Evolutionary conservation across 345 rosid genomes (phyloP).

Genomic region (Syzygium oleosum): DNA sequence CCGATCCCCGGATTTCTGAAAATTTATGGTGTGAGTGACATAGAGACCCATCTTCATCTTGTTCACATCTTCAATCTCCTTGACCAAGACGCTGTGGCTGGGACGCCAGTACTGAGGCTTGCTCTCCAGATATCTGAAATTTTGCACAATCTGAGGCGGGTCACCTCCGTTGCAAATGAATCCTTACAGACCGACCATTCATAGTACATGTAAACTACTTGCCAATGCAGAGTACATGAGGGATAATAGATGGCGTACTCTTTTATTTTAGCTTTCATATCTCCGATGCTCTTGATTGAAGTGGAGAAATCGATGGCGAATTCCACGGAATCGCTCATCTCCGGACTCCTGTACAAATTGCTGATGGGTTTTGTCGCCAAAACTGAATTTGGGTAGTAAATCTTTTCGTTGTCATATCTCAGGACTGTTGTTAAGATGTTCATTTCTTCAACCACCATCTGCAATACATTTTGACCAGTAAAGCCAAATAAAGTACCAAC

Average conservation of each 20-base stretch:
- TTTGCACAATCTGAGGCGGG: neutral
- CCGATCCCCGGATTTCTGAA: slow-evolving; percentile 39
- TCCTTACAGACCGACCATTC: neutral
- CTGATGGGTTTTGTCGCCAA: slow-evolving; percentile 43
- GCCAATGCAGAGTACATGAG: neutral
- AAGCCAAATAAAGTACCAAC: neutral
- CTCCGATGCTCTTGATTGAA: slow-evolving; percentile 41
- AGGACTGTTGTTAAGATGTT: slow-evolving; percentile 55
- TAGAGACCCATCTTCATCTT: slow-evolving; percentile 57
- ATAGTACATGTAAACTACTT: neutral
- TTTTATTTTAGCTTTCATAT: slow-evolving; percentile 34
- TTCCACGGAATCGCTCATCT: slow-evolving; percentile 67
- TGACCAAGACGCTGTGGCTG: slow-evolving; percentile 33
- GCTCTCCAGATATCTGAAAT: slow-evolving; percentile 52
- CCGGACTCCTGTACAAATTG: slow-evolving; percentile 64
- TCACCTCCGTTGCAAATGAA: neutral
- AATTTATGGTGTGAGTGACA: slow-evolving; percentile 47
- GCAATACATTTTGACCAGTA: neutral
- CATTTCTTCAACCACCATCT: slow-evolving; percentile 75
- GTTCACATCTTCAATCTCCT: slow-evolving; percentile 60
- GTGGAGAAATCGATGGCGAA: slow-evolving; percentile 47
- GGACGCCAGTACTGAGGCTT: slow-evolving; percentile 53
- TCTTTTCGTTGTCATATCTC: slow-evolving; percentile 60
- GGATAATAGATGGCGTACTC: slow-evolving; percentile 12
- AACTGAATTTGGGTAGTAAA: slow-evolving; percentile 48